Conservation (phyloP, 305 asterid species). For the Fraxinus dipetala region DNA sequence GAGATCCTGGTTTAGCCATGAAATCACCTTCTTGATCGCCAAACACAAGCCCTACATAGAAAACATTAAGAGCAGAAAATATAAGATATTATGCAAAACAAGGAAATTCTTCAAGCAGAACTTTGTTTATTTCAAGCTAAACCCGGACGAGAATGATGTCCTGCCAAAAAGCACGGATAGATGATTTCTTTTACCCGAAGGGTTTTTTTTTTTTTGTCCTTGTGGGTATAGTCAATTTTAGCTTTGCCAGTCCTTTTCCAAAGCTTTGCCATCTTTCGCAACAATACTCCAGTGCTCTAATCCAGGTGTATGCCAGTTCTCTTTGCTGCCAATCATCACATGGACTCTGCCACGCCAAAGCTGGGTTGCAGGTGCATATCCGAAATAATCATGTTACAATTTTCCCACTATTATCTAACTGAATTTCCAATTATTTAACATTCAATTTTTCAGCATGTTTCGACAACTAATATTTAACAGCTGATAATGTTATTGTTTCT, state of each 20-base stretch:
- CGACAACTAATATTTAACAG: background rate
- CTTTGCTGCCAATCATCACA: constrained; percentile 98
- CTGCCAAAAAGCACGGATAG: background rate
- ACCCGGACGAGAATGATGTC: background rate
- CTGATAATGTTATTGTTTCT: background rate
- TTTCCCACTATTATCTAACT: constrained; percentile 1
- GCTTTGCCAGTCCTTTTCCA: constrained; percentile 73
- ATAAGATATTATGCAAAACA: constrained; percentile 8
- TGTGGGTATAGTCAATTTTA: background rate
- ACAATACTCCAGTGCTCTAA: constrained; percentile 94
- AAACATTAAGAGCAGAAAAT: constrained; percentile 6
- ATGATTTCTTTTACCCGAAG: background rate
- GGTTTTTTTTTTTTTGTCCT: background rate
- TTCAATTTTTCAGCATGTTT: background rate
- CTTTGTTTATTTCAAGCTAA: background rate
- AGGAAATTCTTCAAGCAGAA: constrained; percentile 1
- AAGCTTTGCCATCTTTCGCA: constrained; percentile 78
- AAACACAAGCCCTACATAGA: constrained; percentile 73
- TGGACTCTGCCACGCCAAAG: constrained; percentile 96
- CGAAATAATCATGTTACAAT: constrained; percentile 32
- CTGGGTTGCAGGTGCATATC: constrained; percentile 97
- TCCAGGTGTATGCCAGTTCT: constrained; percentile 74
- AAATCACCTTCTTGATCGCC: constrained; percentile 99
- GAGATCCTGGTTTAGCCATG: constrained; percentile 99
- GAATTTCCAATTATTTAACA: background rate